These are phyloP conservation scores for Coemansia umbellata DNA, from an alignment of 192 early-diverging fungal genomes.

Conservation along the genomic window DNA sequence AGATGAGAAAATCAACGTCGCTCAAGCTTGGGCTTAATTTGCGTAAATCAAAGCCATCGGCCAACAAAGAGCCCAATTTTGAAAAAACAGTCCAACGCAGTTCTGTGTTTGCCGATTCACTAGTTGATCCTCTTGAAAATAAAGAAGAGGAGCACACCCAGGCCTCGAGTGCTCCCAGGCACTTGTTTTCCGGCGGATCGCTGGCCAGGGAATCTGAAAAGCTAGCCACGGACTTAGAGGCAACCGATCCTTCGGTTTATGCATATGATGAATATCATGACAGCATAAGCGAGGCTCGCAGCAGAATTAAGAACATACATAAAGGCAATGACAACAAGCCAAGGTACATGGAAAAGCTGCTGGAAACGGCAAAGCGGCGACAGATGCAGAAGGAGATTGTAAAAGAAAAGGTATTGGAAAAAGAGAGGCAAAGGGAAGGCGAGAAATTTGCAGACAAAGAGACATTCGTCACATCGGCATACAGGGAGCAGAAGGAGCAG, in stretches of 20 bases:
- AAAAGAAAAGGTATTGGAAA: constrained; percentile 27
- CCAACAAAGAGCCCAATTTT: neutral
- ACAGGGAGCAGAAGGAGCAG: constrained; percentile 43
- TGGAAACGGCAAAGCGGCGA: constrained; percentile 38
- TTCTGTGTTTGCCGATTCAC: constrained; percentile 15
- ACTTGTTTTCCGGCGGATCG: constrained; percentile 4
- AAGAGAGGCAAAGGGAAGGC: constrained; percentile 37
- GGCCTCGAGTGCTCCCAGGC: neutral
- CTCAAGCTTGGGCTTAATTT: constrained; percentile 36
- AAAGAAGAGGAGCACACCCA: neutral
- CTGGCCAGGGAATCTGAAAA: constrained; percentile 10
- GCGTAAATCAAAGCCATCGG: constrained; percentile 14
- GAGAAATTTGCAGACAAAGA: constrained; percentile 40
- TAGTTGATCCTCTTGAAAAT: neutral
- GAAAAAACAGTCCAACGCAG: neutral
- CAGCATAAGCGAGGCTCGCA: constrained; percentile 12
- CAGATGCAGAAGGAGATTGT: constrained; percentile 36
- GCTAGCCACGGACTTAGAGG: constrained; percentile 13
- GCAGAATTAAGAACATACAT: constrained; percentile 3
- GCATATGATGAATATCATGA: constrained; percentile 48
- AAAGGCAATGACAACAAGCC: constrained; percentile 22
- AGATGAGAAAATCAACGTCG: constrained; percentile 32
- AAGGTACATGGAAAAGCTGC: constrained; percentile 44
- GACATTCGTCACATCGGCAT: constrained; percentile 34
- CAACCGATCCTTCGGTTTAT: constrained; percentile 22